Percentiles rank a stretch among this genome's conserved stretches.
These are phyloP conservation scores for Fusarium nematophilum DNA, from an alignment of 2,329 filamentous ascomycete genomes.

Conservation along the genomic window DNA sequence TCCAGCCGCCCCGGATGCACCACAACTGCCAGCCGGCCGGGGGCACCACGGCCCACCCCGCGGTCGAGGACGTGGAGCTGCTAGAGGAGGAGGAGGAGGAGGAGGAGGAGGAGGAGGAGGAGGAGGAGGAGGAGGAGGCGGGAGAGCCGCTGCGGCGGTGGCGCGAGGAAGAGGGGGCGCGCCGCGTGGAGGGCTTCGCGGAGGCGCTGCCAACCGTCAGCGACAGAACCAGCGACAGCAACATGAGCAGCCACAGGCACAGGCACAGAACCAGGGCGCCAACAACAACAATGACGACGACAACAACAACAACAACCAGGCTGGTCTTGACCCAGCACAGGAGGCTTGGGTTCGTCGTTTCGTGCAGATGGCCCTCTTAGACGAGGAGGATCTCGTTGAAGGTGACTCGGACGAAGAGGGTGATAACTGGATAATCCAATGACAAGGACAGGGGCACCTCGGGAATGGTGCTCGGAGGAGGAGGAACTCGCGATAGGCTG, in stretches of 20 bases:
- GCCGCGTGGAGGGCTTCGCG: slow-evolving; percentile 38
- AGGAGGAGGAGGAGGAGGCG: slow-evolving; percentile 20
- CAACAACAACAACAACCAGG: slow-evolving; percentile 36
- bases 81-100: slow-evolving; percentile 11
- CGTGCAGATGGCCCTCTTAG: slow-evolving; percentile 64
- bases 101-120: slow-evolving; percentile 36
- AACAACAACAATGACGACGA: slow-evolving; percentile 8
- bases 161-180: slow-evolving; percentile 41
- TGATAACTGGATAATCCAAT: slow-evolving; percentile 43
- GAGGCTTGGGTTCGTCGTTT: slow-evolving; percentile 66
- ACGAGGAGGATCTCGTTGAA: slow-evolving; percentile 63
- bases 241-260: slow-evolving; percentile 22
- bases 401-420: slow-evolving; percentile 53
- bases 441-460: slow-evolving; percentile 8
- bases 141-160: slow-evolving; percentile 26
- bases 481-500: background rate
- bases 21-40: slow-evolving; percentile 43
- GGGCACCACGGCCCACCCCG: slow-evolving; percentile 39
- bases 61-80: slow-evolving; percentile 33
- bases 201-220: slow-evolving; percentile 40
- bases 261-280: background rate
- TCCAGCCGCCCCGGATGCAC: slow-evolving; percentile 47
- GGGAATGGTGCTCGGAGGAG: slow-evolving; percentile 4
- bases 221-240: slow-evolving; percentile 39
- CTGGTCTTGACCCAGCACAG: slow-evolving; percentile 58